phyloP scores from a whole-genome alignment of 2,329 filamentous ascomycete genomes.

The Cercospora sp. region DNA sequence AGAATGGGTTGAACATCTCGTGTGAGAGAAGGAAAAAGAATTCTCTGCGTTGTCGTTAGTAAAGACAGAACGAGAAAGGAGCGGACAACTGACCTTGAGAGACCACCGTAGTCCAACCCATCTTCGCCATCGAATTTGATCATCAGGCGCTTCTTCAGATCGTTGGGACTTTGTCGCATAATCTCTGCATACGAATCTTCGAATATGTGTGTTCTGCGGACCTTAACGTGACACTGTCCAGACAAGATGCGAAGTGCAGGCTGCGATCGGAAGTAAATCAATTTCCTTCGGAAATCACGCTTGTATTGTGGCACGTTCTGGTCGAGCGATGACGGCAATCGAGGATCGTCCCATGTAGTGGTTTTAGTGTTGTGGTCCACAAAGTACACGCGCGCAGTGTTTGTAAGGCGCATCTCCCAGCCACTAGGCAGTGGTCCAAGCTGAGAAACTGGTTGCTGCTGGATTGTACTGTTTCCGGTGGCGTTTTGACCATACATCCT shows the following conservation, averaged over 20 bases:
- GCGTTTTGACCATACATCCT: conserved; percentile 95
- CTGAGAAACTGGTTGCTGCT: conserved; percentile 96
- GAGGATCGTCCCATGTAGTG: conserved; percentile 97
- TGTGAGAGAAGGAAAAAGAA: conserved; percentile 99
- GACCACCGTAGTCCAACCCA: conserved; percentile 93
- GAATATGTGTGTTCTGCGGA: conserved; percentile 93
- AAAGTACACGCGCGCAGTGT: conserved; percentile 96
- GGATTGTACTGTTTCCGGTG: conserved; percentile 73
- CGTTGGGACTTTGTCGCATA: conserved; percentile 90
- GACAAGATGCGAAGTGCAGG: conserved; percentile 92
- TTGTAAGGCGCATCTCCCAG: conserved; percentile 99
- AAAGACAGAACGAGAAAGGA: not conserved
- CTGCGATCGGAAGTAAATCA: conserved; percentile 99
- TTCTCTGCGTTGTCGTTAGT: conserved; percentile 60
- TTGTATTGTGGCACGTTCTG: conserved; percentile 99
- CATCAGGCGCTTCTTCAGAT: conserved; percentile 98
- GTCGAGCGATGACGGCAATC: conserved; percentile 90
- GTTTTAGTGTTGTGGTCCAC: conserved; percentile 99
- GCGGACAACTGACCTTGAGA: conserved; percentile 64
- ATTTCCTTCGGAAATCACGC: conserved; percentile 94
- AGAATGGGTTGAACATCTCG: conserved; percentile 99
- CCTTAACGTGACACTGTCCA: conserved; percentile 97
- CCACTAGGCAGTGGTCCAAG: conserved; percentile 92
- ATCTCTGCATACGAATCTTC: conserved; percentile 99
- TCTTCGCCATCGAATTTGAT: conserved; percentile 99